Base-by-base conservation (phyloP, 2,329 filamentous ascomycete genomes). In the Xylariaceae sp. region DNA sequence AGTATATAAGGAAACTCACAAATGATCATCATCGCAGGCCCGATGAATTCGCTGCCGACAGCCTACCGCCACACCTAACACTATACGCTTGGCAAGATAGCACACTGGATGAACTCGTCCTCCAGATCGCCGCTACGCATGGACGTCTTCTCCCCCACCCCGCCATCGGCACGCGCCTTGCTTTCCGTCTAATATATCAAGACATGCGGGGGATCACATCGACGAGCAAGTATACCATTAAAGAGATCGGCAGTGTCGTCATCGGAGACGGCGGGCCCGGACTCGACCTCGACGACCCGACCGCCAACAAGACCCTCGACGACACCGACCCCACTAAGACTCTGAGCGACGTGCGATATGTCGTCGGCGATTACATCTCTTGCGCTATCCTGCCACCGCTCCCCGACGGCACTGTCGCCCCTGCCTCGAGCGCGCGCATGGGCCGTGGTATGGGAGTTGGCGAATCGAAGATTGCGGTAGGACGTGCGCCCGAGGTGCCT, bases 31-130 rank as follows among this genome's bases (percentile, higher is more conserved):
- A 12, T 35, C 26, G 32, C 62, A 89, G 86, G 60, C 80, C 84
- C 35, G 83, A 88, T 56, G 88, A 92, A 62, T 90, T 94, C 69
- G 70, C 81, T 62, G 67, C 82, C 26, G 63, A 75, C 53, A 67
- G 75, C 54, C 78, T 88, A 27, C 83, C 86, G 49, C 75, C 85
- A 6, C 81, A 87, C 68, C 76, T 95, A 30, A 80, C 88, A 58
- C 85, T 96, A 64, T 91, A 96, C 76, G 91, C 91, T 54, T 95
- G 90, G 88, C 80, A 84, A 54, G 84, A 82, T 64, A 92, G 88
- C 73, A 90, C 88, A 2, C 80, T 97, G 29, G 78, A 80, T 61
- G 91, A 96, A 71, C 83, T 97, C 37, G 85, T 87, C 27, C 83
- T 88, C 54, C 85, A 92, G 51, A 80, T 97, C 54, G 82, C 84